These are phyloP conservation scores for Rhypophila decipiens DNA, from an alignment of 495 filamentous ascomycete genomes.

Conservation along the genomic window DNA sequence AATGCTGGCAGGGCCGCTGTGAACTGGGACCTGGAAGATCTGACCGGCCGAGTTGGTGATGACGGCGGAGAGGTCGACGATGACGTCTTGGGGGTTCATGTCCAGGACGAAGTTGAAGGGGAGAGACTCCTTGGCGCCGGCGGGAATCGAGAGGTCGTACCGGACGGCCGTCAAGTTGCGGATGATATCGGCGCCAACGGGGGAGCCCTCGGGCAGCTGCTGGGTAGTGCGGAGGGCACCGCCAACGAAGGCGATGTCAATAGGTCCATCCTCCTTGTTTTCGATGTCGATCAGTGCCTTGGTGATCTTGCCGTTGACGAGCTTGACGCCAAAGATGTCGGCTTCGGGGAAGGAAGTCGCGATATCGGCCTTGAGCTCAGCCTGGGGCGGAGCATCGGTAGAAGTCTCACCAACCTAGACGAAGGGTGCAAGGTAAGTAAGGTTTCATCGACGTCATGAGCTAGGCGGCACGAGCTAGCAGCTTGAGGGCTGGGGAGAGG, in stretches of 20 bases:
- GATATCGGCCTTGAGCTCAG: slow-evolving; percentile 66
- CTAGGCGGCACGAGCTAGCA: too few relatives aligned
- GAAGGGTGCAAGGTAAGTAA: not conserved
- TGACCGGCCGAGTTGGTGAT: slow-evolving; percentile 59
- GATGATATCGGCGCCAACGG: slow-evolving; percentile 50
- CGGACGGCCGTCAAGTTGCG: slow-evolving; percentile 77
- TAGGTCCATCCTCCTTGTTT: slow-evolving; percentile 74
- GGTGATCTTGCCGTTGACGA: slow-evolving; percentile 88
- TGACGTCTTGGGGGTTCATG: slow-evolving; percentile 86
- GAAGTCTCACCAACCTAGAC: not conserved
- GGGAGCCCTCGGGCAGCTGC: slow-evolving; percentile 41
- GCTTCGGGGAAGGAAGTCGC: slow-evolving; percentile 75
- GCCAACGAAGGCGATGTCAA: slow-evolving; percentile 70
- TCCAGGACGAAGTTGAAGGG: slow-evolving; percentile 84
- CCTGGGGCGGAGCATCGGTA: slow-evolving; percentile 38
- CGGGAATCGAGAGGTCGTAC: slow-evolving; percentile 69
- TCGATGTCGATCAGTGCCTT: slow-evolving; percentile 70
- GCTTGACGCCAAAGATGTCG: slow-evolving; percentile 91
- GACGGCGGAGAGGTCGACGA: slow-evolving; percentile 65
- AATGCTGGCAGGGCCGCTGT: slow-evolving; percentile 81
- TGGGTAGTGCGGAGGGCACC: slow-evolving; percentile 62
- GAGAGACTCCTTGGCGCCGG: slow-evolving; percentile 67
- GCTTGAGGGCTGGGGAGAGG: too few relatives aligned
- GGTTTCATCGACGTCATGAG: not conserved
- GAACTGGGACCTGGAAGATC: slow-evolving; percentile 70